phyloP scores from a whole-genome alignment of 306 rosid species.

The Acacia crassicarpa region DNA sequence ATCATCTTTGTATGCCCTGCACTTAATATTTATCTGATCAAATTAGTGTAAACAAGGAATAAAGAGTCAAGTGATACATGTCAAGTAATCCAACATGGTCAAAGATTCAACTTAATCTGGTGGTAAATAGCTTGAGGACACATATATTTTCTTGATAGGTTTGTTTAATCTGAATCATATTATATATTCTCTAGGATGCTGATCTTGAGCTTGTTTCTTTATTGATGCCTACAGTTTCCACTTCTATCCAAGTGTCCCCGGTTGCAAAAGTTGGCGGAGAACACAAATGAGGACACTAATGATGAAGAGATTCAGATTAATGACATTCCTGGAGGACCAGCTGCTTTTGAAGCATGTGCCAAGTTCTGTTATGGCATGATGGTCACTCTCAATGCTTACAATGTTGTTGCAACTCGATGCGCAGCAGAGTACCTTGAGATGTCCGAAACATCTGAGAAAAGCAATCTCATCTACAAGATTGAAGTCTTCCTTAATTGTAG shows the following conservation, averaged over 20 bases:
- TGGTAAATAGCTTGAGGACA: not conserved
- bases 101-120: not conserved
- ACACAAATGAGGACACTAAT: not conserved
- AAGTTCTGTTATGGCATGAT: constrained; percentile 1
- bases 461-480: not conserved
- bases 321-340: not conserved
- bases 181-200: not conserved
- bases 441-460: not conserved
- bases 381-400: not conserved
- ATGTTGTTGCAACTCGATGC: not conserved
- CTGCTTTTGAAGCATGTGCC: constrained; percentile 10
- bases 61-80: not conserved
- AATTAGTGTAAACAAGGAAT: not conserved
- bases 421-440: not conserved
- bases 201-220: not conserved
- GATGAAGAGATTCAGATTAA: not conserved
- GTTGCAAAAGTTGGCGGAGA: not conserved
- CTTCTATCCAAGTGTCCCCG: not conserved
- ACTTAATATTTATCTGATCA: not conserved
- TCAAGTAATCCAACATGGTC: not conserved
- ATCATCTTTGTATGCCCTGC: not conserved
- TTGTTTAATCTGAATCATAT: not conserved
- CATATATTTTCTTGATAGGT: not conserved
- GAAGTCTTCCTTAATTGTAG: constrained; percentile 2
- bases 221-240: not conserved